These are phyloP conservation scores for Arthrocladium fulminans DNA, from an alignment of 2,329 filamentous ascomycete genomes.

Conservation along the genomic window DNA sequence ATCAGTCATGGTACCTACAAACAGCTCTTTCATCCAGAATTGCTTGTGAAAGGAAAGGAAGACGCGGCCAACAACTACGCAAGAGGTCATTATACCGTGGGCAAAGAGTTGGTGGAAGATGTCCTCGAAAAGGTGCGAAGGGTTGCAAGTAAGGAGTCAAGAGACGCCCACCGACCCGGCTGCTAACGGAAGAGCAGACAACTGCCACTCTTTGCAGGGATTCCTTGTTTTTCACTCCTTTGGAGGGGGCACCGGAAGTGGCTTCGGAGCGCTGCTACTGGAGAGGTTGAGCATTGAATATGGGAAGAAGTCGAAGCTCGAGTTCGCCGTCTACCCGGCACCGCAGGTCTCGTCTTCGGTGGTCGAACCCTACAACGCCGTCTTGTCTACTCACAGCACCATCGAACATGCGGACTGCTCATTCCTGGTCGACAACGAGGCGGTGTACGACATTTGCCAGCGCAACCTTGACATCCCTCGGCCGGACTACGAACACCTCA, in stretches of 20 bases:
- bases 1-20: constrained; percentile 56
- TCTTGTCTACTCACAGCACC: constrained; percentile 48
- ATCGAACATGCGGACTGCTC: constrained; percentile 61
- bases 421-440: constrained; percentile 61
- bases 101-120: constrained; percentile 56
- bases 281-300: constrained; percentile 57
- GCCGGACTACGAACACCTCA: constrained; percentile 56
- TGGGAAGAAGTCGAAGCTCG: constrained; percentile 60
- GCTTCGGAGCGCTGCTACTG: constrained; percentile 56
- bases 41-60: constrained; percentile 59
- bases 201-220: constrained; percentile 57
- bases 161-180: not conserved
- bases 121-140: constrained; percentile 57
- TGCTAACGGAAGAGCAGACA: constrained; percentile 39
- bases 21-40: constrained; percentile 57
- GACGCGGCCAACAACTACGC: constrained; percentile 64
- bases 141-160: constrained; percentile 53
- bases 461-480: constrained; percentile 57
- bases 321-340: constrained; percentile 58
- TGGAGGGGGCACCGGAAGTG: constrained; percentile 58
- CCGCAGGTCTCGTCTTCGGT: constrained; percentile 57
- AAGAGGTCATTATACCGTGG: constrained; percentile 60
- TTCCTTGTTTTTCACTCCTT: constrained; percentile 63
- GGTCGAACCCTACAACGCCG: constrained; percentile 60
- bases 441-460: constrained; percentile 59